Evolutionary conservation across 805 yeast genomes (phyloP), one percentile per base, ranked within the genome.

Genomic region (Candida suzukii): DNA sequence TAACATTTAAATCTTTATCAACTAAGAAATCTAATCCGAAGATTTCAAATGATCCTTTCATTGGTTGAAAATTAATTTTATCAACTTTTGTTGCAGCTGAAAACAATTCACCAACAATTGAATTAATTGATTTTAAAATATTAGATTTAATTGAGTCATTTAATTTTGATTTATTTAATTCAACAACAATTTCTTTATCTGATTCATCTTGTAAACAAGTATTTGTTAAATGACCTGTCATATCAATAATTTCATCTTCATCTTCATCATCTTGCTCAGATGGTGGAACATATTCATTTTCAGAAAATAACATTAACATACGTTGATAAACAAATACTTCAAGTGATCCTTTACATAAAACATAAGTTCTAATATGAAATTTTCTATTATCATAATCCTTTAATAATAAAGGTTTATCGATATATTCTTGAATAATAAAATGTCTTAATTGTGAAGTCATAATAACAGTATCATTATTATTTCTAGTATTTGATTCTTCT

Each of bases 21-120:
- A 93, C 84, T 41, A 93, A 61, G 59, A 88, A 90, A 58, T 93
- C 99, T 14, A 93, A 68, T 0, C 99, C 99, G 57, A 73, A 93
- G 7, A 87, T 71, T 60, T 93, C 99, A 56, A 86, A 75, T 0
- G 95, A 91, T 59, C 88, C 88, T 1, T 66, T 61, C 44, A 90
- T 56, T 0, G 98, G 90, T 59, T 74, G 82, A 65, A 91, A 91
- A 58, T 88, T 88, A 63, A 90, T 75, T 48, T 81, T 78, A 53
- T 91, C 96, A 14, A 82, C 88, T 21, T 74, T 74, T 0, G 78
- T 63, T 0, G 96, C 98, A 1, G 96, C 97, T 44, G 66, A 68
- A 62, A 85, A 93, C 14, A 85, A 53, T 40, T 91, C 96, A 19
- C 70, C 70, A 0, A 83, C 74, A 37, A 84, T 74, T 7, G 63